phyloP scores from a whole-genome alignment of 768 basidiomycete genomes.

The Suillus paluster region DNA sequence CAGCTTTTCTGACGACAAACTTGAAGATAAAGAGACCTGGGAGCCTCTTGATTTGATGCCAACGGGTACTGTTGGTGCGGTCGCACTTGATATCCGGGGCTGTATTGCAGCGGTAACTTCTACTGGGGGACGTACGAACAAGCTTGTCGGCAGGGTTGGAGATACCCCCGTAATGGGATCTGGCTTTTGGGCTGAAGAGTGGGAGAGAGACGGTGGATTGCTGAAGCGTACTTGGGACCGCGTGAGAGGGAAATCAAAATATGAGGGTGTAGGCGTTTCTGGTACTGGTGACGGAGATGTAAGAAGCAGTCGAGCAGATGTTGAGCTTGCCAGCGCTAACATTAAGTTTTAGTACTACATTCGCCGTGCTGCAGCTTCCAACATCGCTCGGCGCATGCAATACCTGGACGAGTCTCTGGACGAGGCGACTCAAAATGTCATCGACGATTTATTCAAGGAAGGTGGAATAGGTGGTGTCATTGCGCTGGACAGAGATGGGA shows the following conservation, averaged over 20 bases:
- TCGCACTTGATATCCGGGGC: constrained; percentile 74
- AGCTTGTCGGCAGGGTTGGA: constrained; percentile 80
- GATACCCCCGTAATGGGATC: constrained; percentile 80
- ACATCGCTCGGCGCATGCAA: constrained; percentile 68
- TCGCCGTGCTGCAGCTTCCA: constrained; percentile 65
- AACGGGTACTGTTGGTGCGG: constrained; percentile 84
- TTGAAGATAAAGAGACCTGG: neutral
- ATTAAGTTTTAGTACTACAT: constrained; percentile 67
- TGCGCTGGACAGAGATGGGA: constrained; percentile 69
- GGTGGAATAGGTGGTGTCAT: constrained; percentile 80
- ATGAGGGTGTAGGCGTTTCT: constrained; percentile 69
- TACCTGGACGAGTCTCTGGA: constrained; percentile 59
- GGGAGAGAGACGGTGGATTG: constrained; percentile 45
- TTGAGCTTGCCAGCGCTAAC: constrained; percentile 11
- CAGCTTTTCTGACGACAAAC: constrained; percentile 18
- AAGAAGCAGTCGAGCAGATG: constrained; percentile 26
- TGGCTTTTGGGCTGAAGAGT: constrained; percentile 88
- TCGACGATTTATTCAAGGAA: constrained; percentile 58
- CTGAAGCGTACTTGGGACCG: constrained; percentile 45
- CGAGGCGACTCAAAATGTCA: constrained; percentile 56
- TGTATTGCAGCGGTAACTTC: constrained; percentile 78
- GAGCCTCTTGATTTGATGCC: constrained; percentile 61
- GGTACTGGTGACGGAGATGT: constrained; percentile 89
- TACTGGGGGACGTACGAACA: constrained; percentile 84
- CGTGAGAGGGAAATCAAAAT: constrained; percentile 36